A percentile compares a stretch with the other conserved stretches of the same genome.
phyloP scores from a whole-genome alignment of 225 moss, liverwort and hornwort genomes.

The Ulota crispa region DNA sequence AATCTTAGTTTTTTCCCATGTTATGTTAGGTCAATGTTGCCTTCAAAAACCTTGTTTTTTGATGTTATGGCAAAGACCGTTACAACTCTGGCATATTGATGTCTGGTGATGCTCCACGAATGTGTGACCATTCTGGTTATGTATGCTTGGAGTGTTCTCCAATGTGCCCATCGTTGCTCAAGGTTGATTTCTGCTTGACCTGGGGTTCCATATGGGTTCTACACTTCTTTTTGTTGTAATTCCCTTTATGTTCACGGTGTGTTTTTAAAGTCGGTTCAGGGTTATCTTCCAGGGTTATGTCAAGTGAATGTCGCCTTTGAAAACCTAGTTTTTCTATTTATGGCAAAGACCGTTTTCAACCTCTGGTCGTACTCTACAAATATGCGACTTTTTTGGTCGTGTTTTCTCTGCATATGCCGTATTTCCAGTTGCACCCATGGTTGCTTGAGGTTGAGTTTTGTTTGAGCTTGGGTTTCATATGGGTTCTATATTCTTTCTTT shows the following conservation, averaged over 20 bases:
- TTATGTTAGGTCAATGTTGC: constrained; percentile 46
- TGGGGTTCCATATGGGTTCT: constrained; percentile 40
- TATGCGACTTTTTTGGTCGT: constrained; percentile 12
- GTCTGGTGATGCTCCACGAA: constrained; percentile 5
- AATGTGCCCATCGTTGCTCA: constrained; percentile 40
- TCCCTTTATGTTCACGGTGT: background rate
- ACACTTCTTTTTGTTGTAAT: background rate
- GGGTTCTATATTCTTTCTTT: too few relatives aligned
- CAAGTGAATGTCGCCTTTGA: constrained; percentile 12
- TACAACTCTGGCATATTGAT: constrained; percentile 31
- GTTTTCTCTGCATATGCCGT: background rate
- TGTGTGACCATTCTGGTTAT: constrained; percentile 24
- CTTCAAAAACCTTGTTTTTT: constrained; percentile 9
- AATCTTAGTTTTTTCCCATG: constrained; percentile 1
- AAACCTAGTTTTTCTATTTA: constrained; percentile 6
- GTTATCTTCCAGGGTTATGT: constrained; percentile 21
- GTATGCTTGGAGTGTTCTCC: background rate
- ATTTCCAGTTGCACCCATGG: too few relatives aligned
- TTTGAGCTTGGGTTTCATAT: too few relatives aligned
- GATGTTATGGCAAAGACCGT: constrained; percentile 32
- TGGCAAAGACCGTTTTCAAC: constrained; percentile 28
- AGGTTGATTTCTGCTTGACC: constrained; percentile 22
- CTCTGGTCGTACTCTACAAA: background rate
- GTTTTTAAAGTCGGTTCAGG: too few relatives aligned
- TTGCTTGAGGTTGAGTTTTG: too few relatives aligned